Base-by-base conservation (phyloP, 768 basidiomycete genomes). In the Tylopilus felleus region DNA sequence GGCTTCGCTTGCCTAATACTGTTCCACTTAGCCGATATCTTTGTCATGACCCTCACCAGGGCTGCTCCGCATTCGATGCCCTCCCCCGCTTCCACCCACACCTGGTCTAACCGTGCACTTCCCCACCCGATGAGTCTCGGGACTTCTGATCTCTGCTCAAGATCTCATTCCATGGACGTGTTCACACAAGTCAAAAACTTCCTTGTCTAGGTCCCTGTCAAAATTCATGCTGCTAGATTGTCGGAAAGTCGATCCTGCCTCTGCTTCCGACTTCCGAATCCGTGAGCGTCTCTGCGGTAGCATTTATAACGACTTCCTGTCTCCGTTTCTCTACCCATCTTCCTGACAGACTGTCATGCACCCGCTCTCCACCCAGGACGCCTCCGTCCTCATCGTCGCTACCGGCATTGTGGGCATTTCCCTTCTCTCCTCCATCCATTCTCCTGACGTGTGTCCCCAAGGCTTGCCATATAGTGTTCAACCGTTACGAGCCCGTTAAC, bases 221-320 rank as follows among this genome's bases (percentile, higher is more conserved):
- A 9, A 55, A 58, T 58, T 59, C 60, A 47, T 55, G 27, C 49
- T 59, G 57, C 58, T 53, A 71, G 69, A 72, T 72, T 69, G 69
- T 72, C 69, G 57, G 64, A 66, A 65, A 65, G 69, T 71, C 69
- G 71, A 71, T 70, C 67, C 63, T 67, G 59, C 60, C 48, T 35
- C 49, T 36, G 1, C 64, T 59, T 66, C 63, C 67, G 69, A 53
- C 36, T 62, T 59, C 69, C 69, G 63, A 71, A 62, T 57, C 65
- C 69, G 69, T 52, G 55, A 59, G 61, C 71, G 62, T 57, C 61
- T 65, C 49, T 46, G 41, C 55, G 51, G 29, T 52, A 44, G 50
- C 44, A 19, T 62, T 65, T 67, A 65, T 67, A 69, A 59, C 53
- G 17, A 19, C 50, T 47, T 49, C 46, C 6, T 58, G 42, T 31